A percentile compares a stretch with the other conserved stretches of the same genome.
Conservation (phyloP, 768 basidiomycete species). For the Xerocomus brunneocitrinus region DNA sequence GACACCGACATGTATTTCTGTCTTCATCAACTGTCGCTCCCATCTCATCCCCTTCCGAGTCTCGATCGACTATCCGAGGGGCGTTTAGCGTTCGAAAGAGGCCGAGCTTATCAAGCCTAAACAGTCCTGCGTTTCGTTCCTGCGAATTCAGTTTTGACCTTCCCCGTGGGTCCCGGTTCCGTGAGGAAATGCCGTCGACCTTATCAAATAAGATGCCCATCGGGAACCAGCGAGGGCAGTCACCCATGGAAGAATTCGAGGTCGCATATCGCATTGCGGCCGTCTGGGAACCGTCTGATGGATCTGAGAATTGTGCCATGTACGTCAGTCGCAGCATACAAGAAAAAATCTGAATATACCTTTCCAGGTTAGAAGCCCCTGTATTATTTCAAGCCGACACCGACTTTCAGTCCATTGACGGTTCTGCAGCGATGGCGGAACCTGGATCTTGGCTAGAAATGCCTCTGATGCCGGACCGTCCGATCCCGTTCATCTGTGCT, state of each 20-base stretch:
- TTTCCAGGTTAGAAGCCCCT: slow-evolving; percentile 57
- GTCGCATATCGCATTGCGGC: slow-evolving; percentile 55
- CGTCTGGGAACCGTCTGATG: slow-evolving; percentile 52
- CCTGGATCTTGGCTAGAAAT: slow-evolving; percentile 65
- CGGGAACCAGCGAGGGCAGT: slow-evolving; percentile 20
- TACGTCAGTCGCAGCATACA: slow-evolving; percentile 31
- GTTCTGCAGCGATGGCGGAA: slow-evolving; percentile 28
- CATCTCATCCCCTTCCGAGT: slow-evolving; percentile 29
- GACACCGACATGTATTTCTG: slow-evolving; percentile 45
- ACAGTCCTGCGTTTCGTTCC: slow-evolving; percentile 28
- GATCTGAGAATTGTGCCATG: slow-evolving; percentile 42
- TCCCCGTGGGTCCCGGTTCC: slow-evolving; percentile 43
- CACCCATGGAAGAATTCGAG: slow-evolving; percentile 34
- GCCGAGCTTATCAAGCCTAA: slow-evolving; percentile 41
- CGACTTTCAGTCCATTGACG: slow-evolving; percentile 57
- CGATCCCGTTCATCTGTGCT: slow-evolving; percentile 60
- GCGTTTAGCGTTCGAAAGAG: slow-evolving; percentile 42
- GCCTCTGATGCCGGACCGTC: slow-evolving; percentile 57
- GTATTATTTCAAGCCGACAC: slow-evolving; percentile 55
- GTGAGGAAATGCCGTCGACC: slow-evolving; percentile 61
- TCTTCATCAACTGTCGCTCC: slow-evolving; percentile 42
- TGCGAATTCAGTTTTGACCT: slow-evolving; percentile 53
- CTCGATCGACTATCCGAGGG: slow-evolving; percentile 23
- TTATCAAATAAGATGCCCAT: slow-evolving; percentile 41
- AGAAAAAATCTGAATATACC: slow-evolving; percentile 2